phyloP scores from a whole-genome alignment of 2,329 filamentous ascomycete genomes.

The Trichothecium sympodiale region DNA sequence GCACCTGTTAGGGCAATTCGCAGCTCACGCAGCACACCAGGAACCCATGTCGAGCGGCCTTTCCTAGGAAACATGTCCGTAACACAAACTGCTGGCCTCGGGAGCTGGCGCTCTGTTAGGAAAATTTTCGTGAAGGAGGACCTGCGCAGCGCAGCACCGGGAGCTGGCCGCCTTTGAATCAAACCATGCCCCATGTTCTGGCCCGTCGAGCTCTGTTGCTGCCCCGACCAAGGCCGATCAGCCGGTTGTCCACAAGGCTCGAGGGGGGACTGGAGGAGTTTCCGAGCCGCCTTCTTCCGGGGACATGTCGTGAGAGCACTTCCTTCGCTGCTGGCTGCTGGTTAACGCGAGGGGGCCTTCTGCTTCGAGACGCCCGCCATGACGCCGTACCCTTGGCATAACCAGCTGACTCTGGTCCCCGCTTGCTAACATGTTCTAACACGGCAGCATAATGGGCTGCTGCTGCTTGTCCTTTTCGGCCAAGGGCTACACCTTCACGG shows the following conservation, averaged over 20 bases:
- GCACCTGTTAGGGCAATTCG: constrained; percentile 56
- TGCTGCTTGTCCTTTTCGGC: constrained; percentile 40
- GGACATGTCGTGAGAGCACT: constrained; percentile 21
- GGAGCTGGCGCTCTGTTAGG: constrained; percentile 41
- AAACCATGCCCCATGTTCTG: constrained; percentile 30
- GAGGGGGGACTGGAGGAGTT: constrained; percentile 26
- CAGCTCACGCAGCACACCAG: constrained; percentile 48
- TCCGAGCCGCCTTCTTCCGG: constrained; percentile 16
- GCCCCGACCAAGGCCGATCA: constrained; percentile 24
- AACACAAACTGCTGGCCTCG: constrained; percentile 62
- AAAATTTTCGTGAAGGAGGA: constrained; percentile 24
- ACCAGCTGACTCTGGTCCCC: constrained; percentile 54
- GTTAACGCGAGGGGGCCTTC: constrained; percentile 45
- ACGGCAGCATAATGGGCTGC: constrained; percentile 30
- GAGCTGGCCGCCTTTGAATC: constrained; percentile 56
- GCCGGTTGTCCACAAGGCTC: constrained; percentile 38
- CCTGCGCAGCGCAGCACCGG: constrained; percentile 44
- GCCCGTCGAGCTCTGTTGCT: constrained; percentile 37
- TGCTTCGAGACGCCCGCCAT: constrained; percentile 33
- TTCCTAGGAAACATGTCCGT: constrained; percentile 44
- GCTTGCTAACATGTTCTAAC: constrained; percentile 59
- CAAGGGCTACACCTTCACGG: constrained; percentile 42
- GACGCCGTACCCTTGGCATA: constrained; percentile 27
- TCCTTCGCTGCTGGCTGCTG: constrained; percentile 38
- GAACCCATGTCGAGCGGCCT: constrained; percentile 40